Base-by-base conservation (phyloP, 495 filamentous ascomycete genomes). In the Hypoxylon subgilvum region DNA sequence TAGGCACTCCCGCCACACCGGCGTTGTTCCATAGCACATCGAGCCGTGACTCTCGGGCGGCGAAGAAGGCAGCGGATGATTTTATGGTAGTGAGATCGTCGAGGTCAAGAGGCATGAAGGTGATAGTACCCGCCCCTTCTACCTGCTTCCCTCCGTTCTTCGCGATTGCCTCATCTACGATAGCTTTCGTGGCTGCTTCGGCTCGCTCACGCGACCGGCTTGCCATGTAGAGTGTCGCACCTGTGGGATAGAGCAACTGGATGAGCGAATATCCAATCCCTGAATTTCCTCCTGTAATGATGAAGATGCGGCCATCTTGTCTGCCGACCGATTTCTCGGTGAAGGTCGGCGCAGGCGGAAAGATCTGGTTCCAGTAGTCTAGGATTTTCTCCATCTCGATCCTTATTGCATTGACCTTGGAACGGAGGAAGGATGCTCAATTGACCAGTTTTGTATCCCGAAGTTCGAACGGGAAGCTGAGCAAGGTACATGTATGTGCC, bases 21-120 rank as follows among this genome's bases (percentile, higher is more conserved):
- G 82, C 81, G 53, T 84, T 82, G 54, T 84, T 82, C 63, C 69
- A 82, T 0, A 86, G 66, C 4, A 83, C 74, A 46, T 84, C 76
- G 0, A 85, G 70, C 6, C 74, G 61, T 2, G 61, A 48, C 63
- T 83, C 78, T 25, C 65, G 51, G 0, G 55, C 38, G 1, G 66
- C 59, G 60, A 83, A 79, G 4, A 53, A 45, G 8, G 72, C 36
- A 2, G 72, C 81, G 0, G 78, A 68, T 0, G 67, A n/a, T 47
- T 76, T 75, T 50, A 86, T 76, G n/a, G 72, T 77, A 1, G 57
- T 60, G 10, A 86, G 70, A 47, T 84, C 79, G n/a, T 69, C 63
- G 0, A 84, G 72, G 6, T 76, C 61, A 6, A 84, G 64, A 12
- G 60, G 43, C 6, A 82, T 42, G n/a, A 27, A 25, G 39, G 39